Evolutionary conservation across 306 rosid genomes (phyloP), one percentile per base, ranked within the genome.

Genomic region (Mimosa bimucronata): DNA sequence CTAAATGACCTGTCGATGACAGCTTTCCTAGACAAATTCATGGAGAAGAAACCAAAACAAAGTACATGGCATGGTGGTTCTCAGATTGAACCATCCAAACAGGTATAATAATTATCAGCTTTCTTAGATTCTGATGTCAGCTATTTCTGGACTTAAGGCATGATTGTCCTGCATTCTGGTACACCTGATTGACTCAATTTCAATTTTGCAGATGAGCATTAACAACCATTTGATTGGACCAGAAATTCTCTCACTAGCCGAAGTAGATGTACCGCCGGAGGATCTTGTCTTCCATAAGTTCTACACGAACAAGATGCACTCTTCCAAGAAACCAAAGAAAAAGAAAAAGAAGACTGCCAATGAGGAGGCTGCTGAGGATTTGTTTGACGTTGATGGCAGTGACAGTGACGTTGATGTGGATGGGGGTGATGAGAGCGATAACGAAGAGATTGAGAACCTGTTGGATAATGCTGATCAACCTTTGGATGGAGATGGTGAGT

Each of bases 211-310:
- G 99, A 85, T 93, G 87, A 90, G 89, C 78, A 77, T 90, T 80
- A 86, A 86, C 83, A 85, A 87, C 83, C 96, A 83, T 41, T 85
- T 93, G 77, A 83, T 93, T 66, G 98, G 98, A 19, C 76, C 90
- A 16, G 97, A 93, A 66, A 91, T 96, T 83, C 91, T 95, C 12
- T 88, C 92, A 9, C 83, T 96, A 62, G 97, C 89, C 7, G 99
- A 96, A 80, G 91, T 23, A 73, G 99, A 96, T 85, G 98, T 96
- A 21, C 92, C 97, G 3, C 94, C 99, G 0, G 98, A 96, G 80
- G 99, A 96, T 80, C 97, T 96, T 23, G 97, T 93, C 53, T 96
- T 96, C 86, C 99, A 96, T 81, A 96, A 89, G 85, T 93, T 96
- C 86, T 96, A 93, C 79, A 80, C 90, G 61, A 89, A 88, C 69